Conservation (phyloP, 768 basidiomycete genomes). For the Hortiboletus campestris region DNA sequence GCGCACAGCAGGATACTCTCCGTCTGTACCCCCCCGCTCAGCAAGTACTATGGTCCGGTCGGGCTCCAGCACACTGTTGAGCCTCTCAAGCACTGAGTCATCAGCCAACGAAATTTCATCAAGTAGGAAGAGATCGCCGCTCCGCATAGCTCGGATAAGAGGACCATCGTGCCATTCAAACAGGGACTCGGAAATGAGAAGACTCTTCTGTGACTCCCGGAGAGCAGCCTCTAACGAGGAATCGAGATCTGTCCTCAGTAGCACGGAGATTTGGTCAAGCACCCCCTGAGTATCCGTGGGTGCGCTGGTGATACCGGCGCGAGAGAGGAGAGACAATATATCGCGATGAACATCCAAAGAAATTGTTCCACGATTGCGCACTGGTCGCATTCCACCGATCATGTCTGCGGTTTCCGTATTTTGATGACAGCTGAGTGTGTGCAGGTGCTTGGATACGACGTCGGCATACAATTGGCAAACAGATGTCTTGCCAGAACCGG, state of each 20-base stretch:
- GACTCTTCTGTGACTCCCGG: conserved; percentile 40
- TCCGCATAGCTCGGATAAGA: conserved; percentile 87
- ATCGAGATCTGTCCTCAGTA: conserved; percentile 31
- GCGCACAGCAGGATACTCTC: conserved; percentile 61
- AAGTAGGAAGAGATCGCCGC: conserved; percentile 82
- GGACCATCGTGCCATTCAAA: conserved; percentile 99
- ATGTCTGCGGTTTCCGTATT: conserved; percentile 98
- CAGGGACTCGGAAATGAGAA: conserved; percentile 62
- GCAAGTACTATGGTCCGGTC: conserved; percentile 86
- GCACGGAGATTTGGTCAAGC: conserved; percentile 21
- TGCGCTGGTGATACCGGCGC: conserved; percentile 36
- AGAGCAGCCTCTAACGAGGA: conserved; percentile 34
- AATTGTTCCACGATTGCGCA: conserved; percentile 66
- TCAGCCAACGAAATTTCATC: conserved; percentile 98
- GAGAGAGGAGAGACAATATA: conserved; percentile 39
- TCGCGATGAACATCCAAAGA: conserved; percentile 52
- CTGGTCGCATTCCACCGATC: conserved; percentile 88
- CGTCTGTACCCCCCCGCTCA: conserved; percentile 80
- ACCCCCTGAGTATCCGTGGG: conserved; percentile 27
- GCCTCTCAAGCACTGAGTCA: conserved; percentile 94
- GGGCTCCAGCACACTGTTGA: conserved; percentile 97
- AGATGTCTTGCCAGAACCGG: conserved; percentile 96
- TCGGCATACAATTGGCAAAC: conserved; percentile 89
- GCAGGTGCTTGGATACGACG: conserved; percentile 55
- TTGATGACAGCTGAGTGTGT: conserved; percentile 91